Conservation (phyloP, 2,329 filamentous ascomycete genomes). For the Colletotrichum viniferum region DNA sequence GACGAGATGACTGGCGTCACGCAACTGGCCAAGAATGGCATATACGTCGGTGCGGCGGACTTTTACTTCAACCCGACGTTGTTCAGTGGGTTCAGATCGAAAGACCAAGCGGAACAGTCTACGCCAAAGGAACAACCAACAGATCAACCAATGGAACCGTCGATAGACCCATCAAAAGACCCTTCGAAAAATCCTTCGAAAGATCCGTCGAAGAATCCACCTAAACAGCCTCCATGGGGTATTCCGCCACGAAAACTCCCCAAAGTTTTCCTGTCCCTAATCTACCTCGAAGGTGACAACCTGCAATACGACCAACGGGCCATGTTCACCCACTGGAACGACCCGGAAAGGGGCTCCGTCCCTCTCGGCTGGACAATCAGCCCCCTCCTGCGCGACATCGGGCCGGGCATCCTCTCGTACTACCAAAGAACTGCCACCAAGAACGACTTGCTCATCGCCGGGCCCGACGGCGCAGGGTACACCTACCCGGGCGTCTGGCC, state of each 20-base stretch:
- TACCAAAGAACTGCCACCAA: background rate
- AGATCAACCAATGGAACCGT: background rate
- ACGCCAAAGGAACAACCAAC: background rate
- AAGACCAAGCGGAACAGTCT: background rate
- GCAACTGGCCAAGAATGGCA: background rate
- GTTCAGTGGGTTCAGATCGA: background rate
- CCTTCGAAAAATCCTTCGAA: background rate
- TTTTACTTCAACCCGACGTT: slow-evolving; percentile 6
- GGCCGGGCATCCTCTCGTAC: background rate
- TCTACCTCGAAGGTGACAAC: slow-evolving; percentile 7
- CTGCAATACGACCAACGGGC: background rate
- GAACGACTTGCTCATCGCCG: background rate
- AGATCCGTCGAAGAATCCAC: background rate
- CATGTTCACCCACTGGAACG: slow-evolving; percentile 8
- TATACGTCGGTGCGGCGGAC: background rate
- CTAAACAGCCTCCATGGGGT: background rate
- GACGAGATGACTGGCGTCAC: slow-evolving; percentile 1
- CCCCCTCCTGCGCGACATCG: background rate
- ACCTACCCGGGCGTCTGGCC: slow-evolving; percentile 1
- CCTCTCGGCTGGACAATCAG: slow-evolving; percentile 6
- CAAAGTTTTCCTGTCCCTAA: background rate
- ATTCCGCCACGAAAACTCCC: background rate
- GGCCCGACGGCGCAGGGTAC: background rate
- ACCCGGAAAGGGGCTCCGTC: background rate
- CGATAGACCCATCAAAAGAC: background rate